These are phyloP conservation scores for Trebouxiophyceae sp. DNA, from an alignment of 163 green algal genomes.

Conservation along the genomic window DNA sequence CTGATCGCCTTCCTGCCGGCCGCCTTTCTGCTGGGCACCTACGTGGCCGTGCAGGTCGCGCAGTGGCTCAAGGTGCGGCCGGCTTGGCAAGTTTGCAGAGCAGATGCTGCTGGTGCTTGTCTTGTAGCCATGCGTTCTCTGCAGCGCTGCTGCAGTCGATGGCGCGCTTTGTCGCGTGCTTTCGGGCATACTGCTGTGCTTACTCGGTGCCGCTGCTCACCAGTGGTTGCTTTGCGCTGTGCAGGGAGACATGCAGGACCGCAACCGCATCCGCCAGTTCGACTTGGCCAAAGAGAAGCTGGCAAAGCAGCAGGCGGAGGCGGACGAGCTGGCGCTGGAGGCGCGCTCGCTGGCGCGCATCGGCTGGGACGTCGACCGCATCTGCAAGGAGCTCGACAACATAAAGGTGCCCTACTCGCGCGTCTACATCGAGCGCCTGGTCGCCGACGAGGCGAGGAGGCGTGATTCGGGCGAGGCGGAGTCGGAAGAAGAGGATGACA, in stretches of 20 bases:
- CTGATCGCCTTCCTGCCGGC: conserved; percentile 12
- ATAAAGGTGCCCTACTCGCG: conserved; percentile 7
- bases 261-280: conserved; percentile 37
- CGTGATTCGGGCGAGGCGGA: no score
- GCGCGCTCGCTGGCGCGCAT: conserved; percentile 24
- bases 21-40: conserved; percentile 15
- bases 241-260: conserved; percentile 49
- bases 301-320: conserved; percentile 17
- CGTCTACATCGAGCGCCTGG: conserved; percentile 10
- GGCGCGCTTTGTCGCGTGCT: neutral
- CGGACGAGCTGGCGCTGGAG: conserved; percentile 22
- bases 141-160: conserved; percentile 10
- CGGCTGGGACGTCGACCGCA: conserved; percentile 20
- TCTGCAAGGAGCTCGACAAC: conserved; percentile 17
- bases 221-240: no score
- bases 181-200: neutral
- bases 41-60: conserved; percentile 20
- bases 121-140: neutral
- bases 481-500: conserved; percentile 35
- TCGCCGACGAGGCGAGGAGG: no score
- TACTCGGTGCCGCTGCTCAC: neutral
- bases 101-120: neutral
- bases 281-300: conserved; percentile 16
- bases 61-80: conserved; percentile 15
- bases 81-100: neutral